Percentiles rank a stretch among this genome's conserved stretches.
Conservation (phyloP, 2,329 filamentous ascomycete species). For the Sarocladium oryzae region DNA sequence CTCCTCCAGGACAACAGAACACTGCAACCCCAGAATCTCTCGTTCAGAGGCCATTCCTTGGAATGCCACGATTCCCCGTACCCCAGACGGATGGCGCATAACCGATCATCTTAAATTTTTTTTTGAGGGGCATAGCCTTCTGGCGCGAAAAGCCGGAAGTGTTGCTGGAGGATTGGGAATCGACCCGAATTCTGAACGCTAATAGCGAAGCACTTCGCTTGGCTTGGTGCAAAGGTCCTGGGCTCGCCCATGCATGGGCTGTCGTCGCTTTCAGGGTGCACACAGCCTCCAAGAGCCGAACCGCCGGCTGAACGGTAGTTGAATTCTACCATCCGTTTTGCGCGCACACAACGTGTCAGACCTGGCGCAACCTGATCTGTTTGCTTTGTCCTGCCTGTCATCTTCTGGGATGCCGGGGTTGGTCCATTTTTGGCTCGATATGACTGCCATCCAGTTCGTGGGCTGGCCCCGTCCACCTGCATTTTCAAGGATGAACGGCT, state of each 20-base stretch:
- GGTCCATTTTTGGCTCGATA: background rate
- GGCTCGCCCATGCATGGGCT: too few species aligned
- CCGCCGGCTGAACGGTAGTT: constrained; percentile 6
- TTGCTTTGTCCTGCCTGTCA: background rate
- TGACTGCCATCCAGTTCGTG: background rate
- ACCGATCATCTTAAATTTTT: background rate
- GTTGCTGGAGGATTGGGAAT: too few species aligned
- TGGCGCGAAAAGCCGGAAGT: too few species aligned
- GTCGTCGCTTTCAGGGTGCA: background rate
- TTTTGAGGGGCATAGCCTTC: background rate
- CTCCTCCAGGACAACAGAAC: background rate
- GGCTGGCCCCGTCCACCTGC: background rate
- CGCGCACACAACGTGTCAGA: background rate
- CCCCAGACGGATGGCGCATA: background rate
- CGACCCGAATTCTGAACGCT: background rate
- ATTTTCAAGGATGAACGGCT: background rate
- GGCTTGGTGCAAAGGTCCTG: background rate
- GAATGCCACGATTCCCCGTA: background rate
- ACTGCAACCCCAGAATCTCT: constrained; percentile 6
- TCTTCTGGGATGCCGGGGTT: background rate
- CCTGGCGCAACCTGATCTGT: background rate
- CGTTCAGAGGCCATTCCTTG: background rate
- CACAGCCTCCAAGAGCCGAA: constrained; percentile 4
- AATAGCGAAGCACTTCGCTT: background rate
- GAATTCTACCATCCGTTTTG: background rate